Percentiles rank a stretch among this genome's conserved stretches.
These are phyloP conservation scores for Podila epigama DNA, from an alignment of 192 early-diverging fungal species.

Conservation along the genomic window DNA sequence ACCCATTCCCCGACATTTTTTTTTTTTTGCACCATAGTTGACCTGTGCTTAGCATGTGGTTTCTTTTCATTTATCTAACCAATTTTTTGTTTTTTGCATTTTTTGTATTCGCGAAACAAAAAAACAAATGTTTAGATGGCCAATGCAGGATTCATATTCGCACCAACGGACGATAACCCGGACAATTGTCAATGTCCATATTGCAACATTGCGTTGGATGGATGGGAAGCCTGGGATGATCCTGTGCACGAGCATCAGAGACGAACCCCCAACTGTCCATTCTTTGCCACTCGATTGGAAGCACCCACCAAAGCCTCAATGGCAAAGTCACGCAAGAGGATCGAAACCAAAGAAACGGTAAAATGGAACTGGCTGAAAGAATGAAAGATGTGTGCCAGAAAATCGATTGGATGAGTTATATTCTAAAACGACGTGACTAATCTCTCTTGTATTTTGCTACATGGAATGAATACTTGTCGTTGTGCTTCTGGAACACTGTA, in stretches of 20 bases:
- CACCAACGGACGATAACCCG: conserved; percentile 18
- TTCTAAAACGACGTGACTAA: too few relatives aligned
- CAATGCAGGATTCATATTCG: conserved; percentile 48
- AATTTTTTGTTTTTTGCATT: background rate
- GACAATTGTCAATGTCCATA: conserved; percentile 47
- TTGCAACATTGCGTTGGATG: conserved; percentile 38
- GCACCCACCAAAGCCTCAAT: conserved; percentile 26
- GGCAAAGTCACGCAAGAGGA: background rate
- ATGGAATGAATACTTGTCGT: too few relatives aligned
- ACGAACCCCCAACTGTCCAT: conserved; percentile 28
- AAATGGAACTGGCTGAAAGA: too few relatives aligned
- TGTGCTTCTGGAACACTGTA: too few relatives aligned
- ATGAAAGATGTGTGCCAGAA: too few relatives aligned
- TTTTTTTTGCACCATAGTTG: background rate
- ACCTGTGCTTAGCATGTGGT: too few relatives aligned
- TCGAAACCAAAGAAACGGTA: conserved; percentile 12
- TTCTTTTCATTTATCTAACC: background rate
- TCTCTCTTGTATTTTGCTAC: too few relatives aligned
- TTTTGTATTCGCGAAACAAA: background rate
- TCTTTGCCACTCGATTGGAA: conserved; percentile 30
- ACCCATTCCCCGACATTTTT: background rate
- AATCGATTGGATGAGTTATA: too few relatives aligned
- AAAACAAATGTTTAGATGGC: conserved; percentile 29
- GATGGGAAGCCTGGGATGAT: conserved; percentile 47
- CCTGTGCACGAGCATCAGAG: conserved; percentile 48